Conservation (phyloP, 805 yeast genomes). For the Saccharomycopsis sp. region DNA sequence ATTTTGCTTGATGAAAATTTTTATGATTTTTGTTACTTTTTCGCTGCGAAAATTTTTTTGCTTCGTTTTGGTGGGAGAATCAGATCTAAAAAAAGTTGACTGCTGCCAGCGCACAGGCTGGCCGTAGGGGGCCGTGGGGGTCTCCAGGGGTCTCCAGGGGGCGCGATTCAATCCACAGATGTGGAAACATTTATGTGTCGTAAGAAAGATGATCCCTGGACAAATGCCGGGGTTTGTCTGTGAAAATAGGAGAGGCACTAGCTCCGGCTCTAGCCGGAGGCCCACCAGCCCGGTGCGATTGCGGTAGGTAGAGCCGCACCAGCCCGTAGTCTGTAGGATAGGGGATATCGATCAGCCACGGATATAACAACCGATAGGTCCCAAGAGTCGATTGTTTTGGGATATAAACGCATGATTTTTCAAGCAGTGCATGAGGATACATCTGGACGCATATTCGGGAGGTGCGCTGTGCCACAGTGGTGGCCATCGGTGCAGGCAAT, state of each 20-base stretch:
- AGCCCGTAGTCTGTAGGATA: no score
- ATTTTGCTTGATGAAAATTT: background rate
- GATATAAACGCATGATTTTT: background rate
- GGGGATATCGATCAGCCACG: no score
- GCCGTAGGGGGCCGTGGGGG: background rate
- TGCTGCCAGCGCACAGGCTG: background rate
- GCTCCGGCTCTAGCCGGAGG: background rate
- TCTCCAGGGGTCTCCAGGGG: no score
- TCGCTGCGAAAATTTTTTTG: background rate
- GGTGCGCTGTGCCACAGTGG: no score
- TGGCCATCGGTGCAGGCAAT: no score
- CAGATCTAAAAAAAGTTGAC: background rate
- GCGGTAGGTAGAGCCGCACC: no score
- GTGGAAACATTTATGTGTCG: no score
- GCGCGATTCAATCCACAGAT: background rate
- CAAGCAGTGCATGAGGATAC: background rate
- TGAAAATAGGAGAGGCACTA: no score
- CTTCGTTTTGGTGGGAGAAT: background rate
- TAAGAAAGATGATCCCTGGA: no score
- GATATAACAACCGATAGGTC: no score
- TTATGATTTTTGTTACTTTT: background rate
- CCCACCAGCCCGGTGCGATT: background rate
- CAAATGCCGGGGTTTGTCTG: no score
- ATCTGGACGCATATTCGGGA: background rate
- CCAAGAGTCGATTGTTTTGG: background rate